These are phyloP conservation scores for Tetrapisispora taiwanensis DNA, from an alignment of 805 yeast species.

Conservation along the genomic window DNA sequence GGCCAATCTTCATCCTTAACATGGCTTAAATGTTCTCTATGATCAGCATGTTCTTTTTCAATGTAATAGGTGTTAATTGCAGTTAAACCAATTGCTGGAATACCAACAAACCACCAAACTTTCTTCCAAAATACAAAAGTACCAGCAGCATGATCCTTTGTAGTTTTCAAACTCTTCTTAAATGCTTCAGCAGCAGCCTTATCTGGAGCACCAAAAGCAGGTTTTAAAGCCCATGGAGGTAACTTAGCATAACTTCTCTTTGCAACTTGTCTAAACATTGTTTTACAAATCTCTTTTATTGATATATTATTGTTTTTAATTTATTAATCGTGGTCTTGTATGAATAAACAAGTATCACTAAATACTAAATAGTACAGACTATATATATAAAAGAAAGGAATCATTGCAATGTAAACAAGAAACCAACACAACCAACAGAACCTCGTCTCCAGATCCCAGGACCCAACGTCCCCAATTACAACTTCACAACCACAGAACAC, in stretches of 20 bases:
- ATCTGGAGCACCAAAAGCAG: slow-evolving; percentile 38
- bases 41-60: slow-evolving; percentile 85
- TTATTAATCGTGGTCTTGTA: too few species aligned
- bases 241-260: slow-evolving; percentile 27
- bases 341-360: too few species aligned
- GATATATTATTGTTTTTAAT: too few species aligned
- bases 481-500: too few species aligned
- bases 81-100: slow-evolving; percentile 69
- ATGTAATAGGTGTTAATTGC: slow-evolving; percentile 72
- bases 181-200: slow-evolving; percentile 61
- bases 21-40: slow-evolving; percentile 62
- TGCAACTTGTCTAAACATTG: slow-evolving; percentile 38
- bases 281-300: background rate
- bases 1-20: slow-evolving; percentile 91
- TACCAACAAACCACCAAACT: slow-evolving; percentile 66
- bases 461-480: too few species aligned
- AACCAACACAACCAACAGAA: too few species aligned
- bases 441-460: too few species aligned
- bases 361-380: too few species aligned
- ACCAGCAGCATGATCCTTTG: slow-evolving; percentile 67
- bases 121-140: slow-evolving; percentile 80
- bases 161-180: slow-evolving; percentile 48
- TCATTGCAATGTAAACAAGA: too few species aligned
- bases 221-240: slow-evolving; percentile 36
- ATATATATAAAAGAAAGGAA: too few species aligned